Evolutionary conservation across 1,284 basidiomycete species (phyloP), one percentile per base, ranked within the genome.

Genomic region (Singerocomus rubriflavus): DNA sequence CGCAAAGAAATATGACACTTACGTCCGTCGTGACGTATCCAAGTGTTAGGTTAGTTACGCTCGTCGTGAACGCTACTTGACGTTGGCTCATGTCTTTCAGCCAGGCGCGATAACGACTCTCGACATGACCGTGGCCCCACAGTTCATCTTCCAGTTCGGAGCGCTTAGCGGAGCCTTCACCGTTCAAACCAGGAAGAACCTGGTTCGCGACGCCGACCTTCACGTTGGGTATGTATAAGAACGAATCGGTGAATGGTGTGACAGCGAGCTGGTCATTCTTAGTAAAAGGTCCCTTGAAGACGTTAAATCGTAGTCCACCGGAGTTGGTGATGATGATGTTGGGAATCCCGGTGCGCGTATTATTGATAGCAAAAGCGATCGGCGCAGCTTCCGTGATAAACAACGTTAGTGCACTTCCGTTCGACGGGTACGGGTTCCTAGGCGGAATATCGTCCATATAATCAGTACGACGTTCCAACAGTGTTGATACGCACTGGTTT

Each of bases 201-300:
- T 76, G 65, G 12, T 71, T 76, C 4, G 82, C 85, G 37, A 79
- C 62, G 34, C 67, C 62, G 5, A 77, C 67, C 0, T 73, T 63
- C 38, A 87, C 70, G 35, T 78, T 71, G 1, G 79, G 68, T 40
- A 88, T 75, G 64, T 75, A 88, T 16, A 78, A 55, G 71, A 88
- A 86, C 7, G 71, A 50, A 60, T 88, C 79, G 0, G 68, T 57
- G 62, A 84, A 91, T 0, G 86, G 85, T n/a, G 80, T 82, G 1
- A 81, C 77, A 0, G 85, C 88, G 26, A 89, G 75, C 64, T 91
- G 82, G 66, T 92, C 89, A 65, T 92, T 91, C 61, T 81, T 81
- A 40, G 84, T 85, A 70, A 92, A 91, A 5, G 79, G 56, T 1
- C 89, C 90, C 3, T 72, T 56, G 62, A 79, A 81, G 40, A 93